Evolutionary conservation across 2,329 filamentous ascomycete species (phyloP).

Genomic region (Alternaria viburni): DNA sequence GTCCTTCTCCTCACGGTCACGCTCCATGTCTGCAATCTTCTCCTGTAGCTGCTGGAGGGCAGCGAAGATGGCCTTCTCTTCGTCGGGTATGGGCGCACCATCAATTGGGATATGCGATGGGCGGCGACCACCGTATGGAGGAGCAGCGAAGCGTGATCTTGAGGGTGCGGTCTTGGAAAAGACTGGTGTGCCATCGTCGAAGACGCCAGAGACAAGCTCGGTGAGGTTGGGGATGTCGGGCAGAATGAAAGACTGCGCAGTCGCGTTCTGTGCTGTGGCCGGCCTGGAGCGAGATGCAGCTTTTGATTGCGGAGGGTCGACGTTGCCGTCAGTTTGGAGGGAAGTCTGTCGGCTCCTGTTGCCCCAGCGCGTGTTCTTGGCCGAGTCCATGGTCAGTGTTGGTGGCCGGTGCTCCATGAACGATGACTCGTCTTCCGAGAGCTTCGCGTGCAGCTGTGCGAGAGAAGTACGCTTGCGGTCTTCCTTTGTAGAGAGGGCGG

Average conservation of each 20-base stretch:
- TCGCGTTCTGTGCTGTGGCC: slow-evolving; percentile 56
- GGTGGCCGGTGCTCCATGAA: slow-evolving; percentile 59
- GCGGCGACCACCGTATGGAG: slow-evolving; percentile 38
- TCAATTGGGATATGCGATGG: slow-evolving; percentile 57
- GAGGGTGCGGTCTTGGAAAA: slow-evolving; percentile 59
- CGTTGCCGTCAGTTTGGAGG: slow-evolving; percentile 40
- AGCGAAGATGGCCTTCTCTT: slow-evolving; percentile 69
- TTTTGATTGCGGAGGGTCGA: slow-evolving; percentile 29
- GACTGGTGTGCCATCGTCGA: slow-evolving; percentile 64
- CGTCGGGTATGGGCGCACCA: slow-evolving; percentile 63
- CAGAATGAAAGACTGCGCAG: slow-evolving; percentile 65
- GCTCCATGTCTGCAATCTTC: slow-evolving; percentile 63
- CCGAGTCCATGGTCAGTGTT: slow-evolving; percentile 48
- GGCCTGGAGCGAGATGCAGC: slow-evolving; percentile 41
- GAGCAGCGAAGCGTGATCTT: slow-evolving; percentile 62
- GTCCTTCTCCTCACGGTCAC: slow-evolving; percentile 60
- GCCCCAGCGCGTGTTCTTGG: slow-evolving; percentile 63
- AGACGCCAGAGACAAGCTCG: slow-evolving; percentile 65
- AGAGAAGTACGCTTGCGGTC: slow-evolving; percentile 56
- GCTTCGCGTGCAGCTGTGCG: slow-evolving; percentile 63
- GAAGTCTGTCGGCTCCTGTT: slow-evolving; percentile 52
- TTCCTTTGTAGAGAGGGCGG: slow-evolving; percentile 38
- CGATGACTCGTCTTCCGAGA: slow-evolving; percentile 61
- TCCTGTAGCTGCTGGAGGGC: slow-evolving; percentile 65
- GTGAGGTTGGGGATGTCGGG: slow-evolving; percentile 67